These are phyloP conservation scores for Bryoerythrophyllum caledonicum DNA, from an alignment of 225 moss, liverwort and hornwort genomes.

Conservation along the genomic window DNA sequence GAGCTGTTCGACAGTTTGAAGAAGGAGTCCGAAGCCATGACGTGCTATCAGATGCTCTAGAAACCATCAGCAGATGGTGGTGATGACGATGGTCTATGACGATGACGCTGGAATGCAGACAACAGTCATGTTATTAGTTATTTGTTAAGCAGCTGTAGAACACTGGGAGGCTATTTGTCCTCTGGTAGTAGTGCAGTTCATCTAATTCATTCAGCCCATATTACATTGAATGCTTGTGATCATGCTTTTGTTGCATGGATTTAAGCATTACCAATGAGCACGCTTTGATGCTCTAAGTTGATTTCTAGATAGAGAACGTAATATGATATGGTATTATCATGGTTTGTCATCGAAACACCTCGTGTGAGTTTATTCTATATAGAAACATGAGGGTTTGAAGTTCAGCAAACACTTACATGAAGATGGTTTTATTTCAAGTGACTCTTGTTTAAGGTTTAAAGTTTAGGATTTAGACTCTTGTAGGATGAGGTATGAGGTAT, in stretches of 20 bases:
- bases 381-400: background rate
- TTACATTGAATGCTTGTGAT: too few species aligned
- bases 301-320: background rate
- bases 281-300: background rate
- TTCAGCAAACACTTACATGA: background rate
- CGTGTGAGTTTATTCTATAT: background rate
- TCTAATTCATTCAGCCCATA: background rate
- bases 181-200: background rate
- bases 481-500: too few species aligned
- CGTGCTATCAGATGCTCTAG: background rate
- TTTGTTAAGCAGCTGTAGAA: background rate
- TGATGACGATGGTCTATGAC: too few species aligned
- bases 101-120: too few species aligned
- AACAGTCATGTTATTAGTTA: background rate
- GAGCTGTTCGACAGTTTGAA: conserved; percentile 51
- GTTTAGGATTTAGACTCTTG: too few species aligned
- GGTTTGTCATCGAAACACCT: background rate
- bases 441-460: too few species aligned
- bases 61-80: background rate
- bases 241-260: background rate
- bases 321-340: background rate
- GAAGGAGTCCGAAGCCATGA: conserved; percentile 56
- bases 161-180: background rate
- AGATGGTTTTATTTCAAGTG: background rate
- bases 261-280: background rate